These are phyloP conservation scores for Priceomyces carsonii DNA, from an alignment of 805 yeast genomes.

Conservation along the genomic window DNA sequence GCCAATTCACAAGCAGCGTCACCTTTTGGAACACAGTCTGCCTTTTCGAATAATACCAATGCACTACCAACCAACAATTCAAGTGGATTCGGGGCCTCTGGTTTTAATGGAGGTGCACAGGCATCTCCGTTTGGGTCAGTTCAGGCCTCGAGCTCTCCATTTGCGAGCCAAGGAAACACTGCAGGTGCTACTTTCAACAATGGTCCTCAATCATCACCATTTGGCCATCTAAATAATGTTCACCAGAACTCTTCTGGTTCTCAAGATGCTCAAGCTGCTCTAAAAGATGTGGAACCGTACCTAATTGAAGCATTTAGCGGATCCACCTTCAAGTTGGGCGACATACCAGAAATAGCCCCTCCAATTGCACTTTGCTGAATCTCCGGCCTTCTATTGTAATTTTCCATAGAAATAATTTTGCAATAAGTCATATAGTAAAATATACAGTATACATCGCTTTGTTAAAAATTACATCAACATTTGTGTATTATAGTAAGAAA, in stretches of 20 bases:
- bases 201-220: not conserved
- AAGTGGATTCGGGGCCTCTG: not conserved
- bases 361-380: slow-evolving; percentile 35
- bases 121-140: slow-evolving; percentile 8
- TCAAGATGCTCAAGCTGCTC: slow-evolving; percentile 22
- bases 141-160: slow-evolving; percentile 4
- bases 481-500: not conserved
- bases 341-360: slow-evolving; percentile 73
- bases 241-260: slow-evolving; percentile 7
- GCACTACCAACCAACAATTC: not conserved
- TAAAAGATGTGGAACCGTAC: slow-evolving; percentile 43
- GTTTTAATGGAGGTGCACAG: slow-evolving; percentile 7
- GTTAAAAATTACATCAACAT: not conserved
- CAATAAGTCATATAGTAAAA: not conserved
- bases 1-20: not conserved
- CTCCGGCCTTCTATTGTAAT: no score
- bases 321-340: slow-evolving; percentile 52
- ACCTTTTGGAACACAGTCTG: slow-evolving; percentile 8
- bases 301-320: slow-evolving; percentile 51
- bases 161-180: slow-evolving; percentile 2
- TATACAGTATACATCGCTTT: not conserved
- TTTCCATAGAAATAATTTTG: no score
- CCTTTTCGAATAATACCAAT: not conserved
- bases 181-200: not conserved
- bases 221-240: slow-evolving; percentile 1